These are phyloP conservation scores for Capsaspora owczarzaki DNA, from an alignment of 78 protist genomes.

Conservation along the genomic window DNA sequence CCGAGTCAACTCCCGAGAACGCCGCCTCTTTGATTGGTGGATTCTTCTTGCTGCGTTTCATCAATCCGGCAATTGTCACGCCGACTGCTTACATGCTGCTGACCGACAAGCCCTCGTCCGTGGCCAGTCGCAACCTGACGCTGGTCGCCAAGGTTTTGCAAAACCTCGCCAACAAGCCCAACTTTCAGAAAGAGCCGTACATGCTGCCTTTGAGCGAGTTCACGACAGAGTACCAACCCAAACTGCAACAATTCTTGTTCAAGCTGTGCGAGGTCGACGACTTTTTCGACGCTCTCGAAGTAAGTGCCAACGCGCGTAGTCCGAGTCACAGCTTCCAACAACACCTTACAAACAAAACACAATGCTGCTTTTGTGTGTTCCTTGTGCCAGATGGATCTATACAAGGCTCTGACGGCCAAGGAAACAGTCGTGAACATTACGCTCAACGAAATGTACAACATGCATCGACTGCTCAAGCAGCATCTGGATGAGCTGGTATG, in stretches of 20 bases:
- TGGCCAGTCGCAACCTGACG: conserved; percentile 36
- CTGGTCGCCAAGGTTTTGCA: conserved; percentile 59
- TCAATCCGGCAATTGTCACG: conserved; percentile 63
- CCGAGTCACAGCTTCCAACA: background rate
- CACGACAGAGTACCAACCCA: conserved; percentile 9
- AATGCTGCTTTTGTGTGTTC: background rate
- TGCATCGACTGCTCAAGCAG: conserved; percentile 32
- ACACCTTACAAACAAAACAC: background rate
- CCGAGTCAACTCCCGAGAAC: conserved; percentile 3
- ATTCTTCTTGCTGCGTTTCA: conserved; percentile 50
- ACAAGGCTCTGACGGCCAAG: conserved; percentile 17
- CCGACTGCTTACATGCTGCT: conserved; percentile 49
- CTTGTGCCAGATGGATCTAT: conserved; percentile 20
- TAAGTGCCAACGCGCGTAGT: background rate
- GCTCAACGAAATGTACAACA: conserved; percentile 57
- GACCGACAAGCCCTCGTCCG: conserved; percentile 31
- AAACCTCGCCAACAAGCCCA: conserved; percentile 49
- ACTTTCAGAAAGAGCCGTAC: conserved; percentile 37
- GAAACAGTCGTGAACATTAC: conserved; percentile 34
- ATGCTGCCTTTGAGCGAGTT: conserved; percentile 41
- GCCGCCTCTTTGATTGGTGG: conserved; percentile 51
- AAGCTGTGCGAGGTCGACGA: conserved; percentile 48
- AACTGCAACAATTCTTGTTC: conserved; percentile 35
- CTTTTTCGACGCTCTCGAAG: conserved; percentile 36
- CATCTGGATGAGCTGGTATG: conserved; percentile 27